Conservation (phyloP, 2,329 filamentous ascomycete species). For the Hypoxylon sp. region DNA sequence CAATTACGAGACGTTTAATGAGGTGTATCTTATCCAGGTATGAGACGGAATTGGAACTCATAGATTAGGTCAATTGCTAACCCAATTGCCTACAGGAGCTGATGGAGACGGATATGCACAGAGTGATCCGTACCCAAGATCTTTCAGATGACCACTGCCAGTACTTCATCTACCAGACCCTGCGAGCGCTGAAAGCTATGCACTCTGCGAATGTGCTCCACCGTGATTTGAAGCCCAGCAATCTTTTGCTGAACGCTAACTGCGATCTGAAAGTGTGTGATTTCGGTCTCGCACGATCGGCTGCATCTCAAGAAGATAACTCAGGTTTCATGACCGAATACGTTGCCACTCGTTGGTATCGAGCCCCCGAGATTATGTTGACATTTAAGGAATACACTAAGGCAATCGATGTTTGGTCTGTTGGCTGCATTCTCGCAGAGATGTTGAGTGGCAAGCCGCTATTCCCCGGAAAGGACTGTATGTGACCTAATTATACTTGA, state of each 20-base stretch:
- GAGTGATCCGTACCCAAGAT: slow-evolving; percentile 98
- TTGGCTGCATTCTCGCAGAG: slow-evolving; percentile 97
- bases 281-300: slow-evolving; percentile 95
- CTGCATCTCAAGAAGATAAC: slow-evolving; percentile 97
- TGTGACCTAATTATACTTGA: slow-evolving; percentile 57
- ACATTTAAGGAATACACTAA: slow-evolving; percentile 99
- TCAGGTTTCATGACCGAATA: slow-evolving; percentile 99
- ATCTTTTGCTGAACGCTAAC: slow-evolving; percentile 96
- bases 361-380: slow-evolving; percentile 99
- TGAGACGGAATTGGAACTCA: slow-evolving; percentile 47
- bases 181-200: slow-evolving; percentile 98
- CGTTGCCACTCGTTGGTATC: slow-evolving; percentile 98
- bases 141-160: slow-evolving; percentile 99
- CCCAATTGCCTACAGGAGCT: slow-evolving; percentile 75
- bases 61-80: slow-evolving; percentile 39
- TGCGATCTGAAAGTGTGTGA: slow-evolving; percentile 99
- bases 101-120: slow-evolving; percentile 99
- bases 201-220: slow-evolving; percentile 99
- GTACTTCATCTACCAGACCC: slow-evolving; percentile 99
- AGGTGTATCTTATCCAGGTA: slow-evolving; percentile 99
- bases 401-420: slow-evolving; percentile 99
- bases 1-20: slow-evolving; percentile 95
- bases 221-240: slow-evolving; percentile 97
- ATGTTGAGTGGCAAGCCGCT: slow-evolving; percentile 99
- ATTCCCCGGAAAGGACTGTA: slow-evolving; percentile 98